Base-by-base conservation (phyloP, 768 basidiomycete genomes). In the Dioszegia hungarica region DNA sequence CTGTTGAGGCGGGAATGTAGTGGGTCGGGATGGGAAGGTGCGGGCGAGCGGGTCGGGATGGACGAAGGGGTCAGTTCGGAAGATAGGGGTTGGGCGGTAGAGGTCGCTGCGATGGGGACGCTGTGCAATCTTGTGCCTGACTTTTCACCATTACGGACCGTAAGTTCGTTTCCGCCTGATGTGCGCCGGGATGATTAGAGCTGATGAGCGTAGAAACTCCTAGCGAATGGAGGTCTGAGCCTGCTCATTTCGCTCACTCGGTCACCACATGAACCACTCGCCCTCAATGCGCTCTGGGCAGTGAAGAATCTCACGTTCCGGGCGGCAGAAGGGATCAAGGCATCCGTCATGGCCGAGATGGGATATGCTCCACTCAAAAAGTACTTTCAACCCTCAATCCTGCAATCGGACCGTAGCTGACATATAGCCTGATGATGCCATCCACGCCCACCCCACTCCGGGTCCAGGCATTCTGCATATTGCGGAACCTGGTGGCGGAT, bases 61-160 rank as follows among this genome's bases (percentile, higher is more conserved):
- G 6, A 6, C 8, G 49, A 22, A 12, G 8, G 12, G 24, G 22
- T 31, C 17, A 36, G 31, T 4, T 37, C 64, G 29, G 66, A 66
- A n/a, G 82, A 82, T 17, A 84, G 89, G 58, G 88, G 90, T 68
- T 75, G 82, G 43, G 78, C 87, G 14, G 89, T 92, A 20, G 79
- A 84, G 19, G 79, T 80, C 50, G 88, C 86, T 0, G 86, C 88
- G 0, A 75, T 89, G 1, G 81, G 84, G 0, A 86, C 84, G 4
- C 81, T 94, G 3, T 90, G 89, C 75, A 94, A 95, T 72, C 81
- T 93, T 39, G 83, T 93, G 8, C 86, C 85, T 50, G 88, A 90
- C 51, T 91, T 89, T 75, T 90, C 90, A 11, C 90, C 90, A 6
- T 71, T 92, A 61, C 79, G 85, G 59, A 77, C 79, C 51, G 89